Base-by-base conservation (phyloP, 202 grass and related monocot genomes). In the Zizania palustris region DNA sequence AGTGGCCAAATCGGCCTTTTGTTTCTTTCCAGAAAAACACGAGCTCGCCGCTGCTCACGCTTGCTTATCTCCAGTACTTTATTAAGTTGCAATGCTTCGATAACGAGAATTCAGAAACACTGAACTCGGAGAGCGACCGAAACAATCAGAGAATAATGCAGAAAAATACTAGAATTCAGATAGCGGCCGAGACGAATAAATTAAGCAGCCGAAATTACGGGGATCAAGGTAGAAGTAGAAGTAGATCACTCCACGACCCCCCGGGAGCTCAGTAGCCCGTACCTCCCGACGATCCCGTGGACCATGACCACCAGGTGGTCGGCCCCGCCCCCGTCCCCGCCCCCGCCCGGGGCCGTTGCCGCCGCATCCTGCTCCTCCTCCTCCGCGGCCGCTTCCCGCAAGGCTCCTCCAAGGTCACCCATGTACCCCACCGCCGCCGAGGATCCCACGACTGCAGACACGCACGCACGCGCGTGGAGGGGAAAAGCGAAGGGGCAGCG, bases 271-370 rank as follows among this genome's bases (percentile, higher is more conserved):
- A 39, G 73, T 11, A 14, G 45, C 51, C 36, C 75, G 3, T 56
- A 97, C 95, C 91, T 94, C 76, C 95, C 95, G 54, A 97, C 84
- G 80, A 97, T 97, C 54, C 95, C 95, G 83, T 97, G 95, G 63
- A 97, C 91, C 95, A 97, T 92, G 84, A 97, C 63, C 33, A 97
- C 87, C 60, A 97, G 90, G 83, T 97, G 95, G 85, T 97, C 85
- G 15, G 84, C 60, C 3, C 48, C 60, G 4, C 44, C 76, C 43
- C 74, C 80, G 50, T n/a, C n/a, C n/a, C n/a, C 60, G 4, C 63
- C 73, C 34, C 74, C 87, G 58, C 7, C 72, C 67, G 65, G 58
- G 70, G 15, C 54, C 68, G 19, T 64, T 56, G 58, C 75, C 53
- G 75, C 10, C 57, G 44, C 63, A 65, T 13, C 51, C n/a, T n/a